Conservation (phyloP, 768 basidiomycete species). For the Russula sp. region DNA sequence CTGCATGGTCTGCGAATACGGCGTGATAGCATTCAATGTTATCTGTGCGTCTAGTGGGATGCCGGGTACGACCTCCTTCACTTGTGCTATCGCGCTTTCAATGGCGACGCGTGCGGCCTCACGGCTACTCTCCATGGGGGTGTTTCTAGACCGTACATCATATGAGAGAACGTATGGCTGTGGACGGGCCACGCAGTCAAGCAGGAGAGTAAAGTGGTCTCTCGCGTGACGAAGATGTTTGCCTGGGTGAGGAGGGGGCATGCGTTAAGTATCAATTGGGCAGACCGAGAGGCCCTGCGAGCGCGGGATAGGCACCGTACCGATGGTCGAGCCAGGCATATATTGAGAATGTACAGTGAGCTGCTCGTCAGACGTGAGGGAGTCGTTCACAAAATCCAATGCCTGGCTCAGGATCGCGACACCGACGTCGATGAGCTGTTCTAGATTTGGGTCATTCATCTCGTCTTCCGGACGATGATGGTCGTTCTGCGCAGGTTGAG, state of each 20-base stretch:
- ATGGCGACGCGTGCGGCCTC: slow-evolving; percentile 57
- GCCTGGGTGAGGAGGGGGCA: slow-evolving; percentile 46
- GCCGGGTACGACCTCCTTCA: slow-evolving; percentile 53
- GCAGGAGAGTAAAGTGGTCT: slow-evolving; percentile 73
- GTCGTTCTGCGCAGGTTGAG: slow-evolving; percentile 20
- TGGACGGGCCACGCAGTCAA: slow-evolving; percentile 50
- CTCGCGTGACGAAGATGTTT: slow-evolving; percentile 85
- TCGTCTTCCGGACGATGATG: slow-evolving; percentile 26
- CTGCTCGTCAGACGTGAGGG: slow-evolving; percentile 66
- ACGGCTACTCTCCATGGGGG: slow-evolving; percentile 76
- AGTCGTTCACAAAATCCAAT: slow-evolving; percentile 64
- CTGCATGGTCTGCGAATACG: slow-evolving; percentile 67
- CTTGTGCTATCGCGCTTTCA: slow-evolving; percentile 50
- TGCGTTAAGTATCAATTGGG: slow-evolving; percentile 2
- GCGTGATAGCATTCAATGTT: slow-evolving; percentile 77
- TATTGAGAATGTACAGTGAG: slow-evolving; percentile 65
- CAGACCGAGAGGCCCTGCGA: slow-evolving; percentile 3
- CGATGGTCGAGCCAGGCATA: slow-evolving; percentile 86
- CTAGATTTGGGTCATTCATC: slow-evolving; percentile 35
- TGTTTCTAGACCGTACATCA: slow-evolving; percentile 72
- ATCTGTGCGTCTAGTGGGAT: slow-evolving; percentile 55
- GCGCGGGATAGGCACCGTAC: slow-evolving; percentile 39
- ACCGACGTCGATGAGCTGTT: slow-evolving; percentile 63
- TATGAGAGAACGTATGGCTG: slow-evolving; percentile 62
- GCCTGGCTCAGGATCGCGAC: slow-evolving; percentile 69